Percentiles rank a stretch among this genome's conserved stretches.
Evolutionary conservation across 257 asterid genomes (phyloP).

Genomic region (Capsicum pubescens): DNA sequence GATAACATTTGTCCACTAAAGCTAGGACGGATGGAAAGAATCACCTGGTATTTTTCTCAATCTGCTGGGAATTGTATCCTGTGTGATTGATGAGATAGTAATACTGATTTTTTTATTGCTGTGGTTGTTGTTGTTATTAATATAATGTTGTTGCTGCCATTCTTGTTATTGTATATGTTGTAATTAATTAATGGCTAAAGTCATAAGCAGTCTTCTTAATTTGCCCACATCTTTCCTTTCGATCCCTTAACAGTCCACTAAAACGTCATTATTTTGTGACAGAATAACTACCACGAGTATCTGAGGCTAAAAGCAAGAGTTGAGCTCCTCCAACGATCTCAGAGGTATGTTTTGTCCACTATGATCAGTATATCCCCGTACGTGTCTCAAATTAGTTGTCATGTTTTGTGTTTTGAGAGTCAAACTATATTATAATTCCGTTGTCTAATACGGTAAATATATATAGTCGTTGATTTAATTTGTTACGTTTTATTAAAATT

Average conservation of each 20-base stretch:
- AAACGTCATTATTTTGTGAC: neutral
- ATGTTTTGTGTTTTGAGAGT: neutral
- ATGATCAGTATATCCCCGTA: neutral
- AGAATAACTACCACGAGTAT: slow-evolving; percentile 44
- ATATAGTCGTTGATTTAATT: too few relatives aligned
- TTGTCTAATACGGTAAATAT: neutral
- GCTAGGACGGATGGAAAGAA: too few relatives aligned
- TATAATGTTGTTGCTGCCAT: too few relatives aligned
- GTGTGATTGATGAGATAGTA: too few relatives aligned
- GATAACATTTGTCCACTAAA: too few relatives aligned
- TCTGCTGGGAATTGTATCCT: too few relatives aligned
- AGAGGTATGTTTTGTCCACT: slow-evolving; percentile 35
- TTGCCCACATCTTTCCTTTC: neutral
- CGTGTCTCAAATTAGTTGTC: too few relatives aligned
- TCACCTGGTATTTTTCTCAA: too few relatives aligned
- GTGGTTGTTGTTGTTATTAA: too few relatives aligned
- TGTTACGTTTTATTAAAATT: neutral
- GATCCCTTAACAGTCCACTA: neutral
- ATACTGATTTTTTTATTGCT: too few relatives aligned
- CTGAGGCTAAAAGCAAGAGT: slow-evolving; percentile 47
- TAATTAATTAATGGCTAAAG: too few relatives aligned
- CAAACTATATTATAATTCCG: neutral
- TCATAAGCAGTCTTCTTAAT: neutral
- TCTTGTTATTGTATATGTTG: too few relatives aligned
- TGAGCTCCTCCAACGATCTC: slow-evolving; percentile 46